Percentiles rank a stretch among this genome's conserved stretches.
These are phyloP conservation scores for Eucalyptus curtisii DNA, from an alignment of 345 rosid genomes.

Conservation along the genomic window DNA sequence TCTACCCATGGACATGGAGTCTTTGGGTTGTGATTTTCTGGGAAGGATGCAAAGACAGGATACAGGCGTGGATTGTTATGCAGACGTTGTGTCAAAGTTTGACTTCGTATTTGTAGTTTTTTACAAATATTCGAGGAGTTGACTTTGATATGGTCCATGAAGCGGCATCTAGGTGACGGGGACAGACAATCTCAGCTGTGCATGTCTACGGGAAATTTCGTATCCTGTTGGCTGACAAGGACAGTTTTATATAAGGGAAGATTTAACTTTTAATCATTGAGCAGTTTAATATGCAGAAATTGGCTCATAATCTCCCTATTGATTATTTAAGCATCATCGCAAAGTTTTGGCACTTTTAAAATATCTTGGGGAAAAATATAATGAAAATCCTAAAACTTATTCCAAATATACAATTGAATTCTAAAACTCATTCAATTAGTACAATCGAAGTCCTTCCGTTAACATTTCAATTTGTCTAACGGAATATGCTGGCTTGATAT, in stretches of 20 bases:
- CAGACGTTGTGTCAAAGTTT: background rate
- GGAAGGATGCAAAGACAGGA: background rate
- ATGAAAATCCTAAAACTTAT: background rate
- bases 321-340: background rate
- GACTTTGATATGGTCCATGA: background rate
- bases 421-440: too few relatives aligned
- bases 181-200: background rate
- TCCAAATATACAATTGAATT: accelerated
- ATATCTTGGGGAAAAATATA: background rate
- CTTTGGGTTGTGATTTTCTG: background rate
- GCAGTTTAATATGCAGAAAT: background rate
- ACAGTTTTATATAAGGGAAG: background rate
- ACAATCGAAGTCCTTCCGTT: background rate
- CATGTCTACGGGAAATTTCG: background rate
- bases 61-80: background rate
- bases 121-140: background rate
- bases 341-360: background rate
- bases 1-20: background rate
- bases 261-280: background rate
- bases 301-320: background rate
- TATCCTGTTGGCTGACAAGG: background rate
- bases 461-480: background rate
- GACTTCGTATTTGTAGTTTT: background rate
- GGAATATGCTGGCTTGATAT: background rate
- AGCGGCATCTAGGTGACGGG: background rate